Percentiles rank a stretch among this genome's conserved stretches.
Evolutionary conservation across 306 rosid genomes (phyloP).

Genomic region (Quercus glauca): DNA sequence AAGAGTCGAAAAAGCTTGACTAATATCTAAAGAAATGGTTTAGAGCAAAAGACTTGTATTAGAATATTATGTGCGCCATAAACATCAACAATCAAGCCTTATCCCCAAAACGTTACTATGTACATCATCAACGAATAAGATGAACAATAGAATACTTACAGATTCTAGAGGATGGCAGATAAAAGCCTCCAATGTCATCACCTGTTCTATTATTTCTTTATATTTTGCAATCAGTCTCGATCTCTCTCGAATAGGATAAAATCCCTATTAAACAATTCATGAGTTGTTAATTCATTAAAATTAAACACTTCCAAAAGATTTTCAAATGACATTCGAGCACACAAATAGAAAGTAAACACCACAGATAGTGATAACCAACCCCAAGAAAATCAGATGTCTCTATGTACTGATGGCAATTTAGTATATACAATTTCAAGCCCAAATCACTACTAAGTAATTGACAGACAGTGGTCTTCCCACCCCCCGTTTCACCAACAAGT

Average conservation of each 20-base stretch:
- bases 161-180: conserved; percentile 29
- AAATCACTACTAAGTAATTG: conserved; percentile 68
- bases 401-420: conserved; percentile 92
- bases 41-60: conserved; percentile 20
- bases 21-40: conserved; percentile 68
- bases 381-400: conserved; percentile 98
- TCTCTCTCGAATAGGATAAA: conserved; percentile 81
- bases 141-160: conserved; percentile 40
- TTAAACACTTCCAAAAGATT: not conserved
- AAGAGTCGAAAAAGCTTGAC: conserved; percentile 57
- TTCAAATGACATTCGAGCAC: not conserved
- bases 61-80: not conserved
- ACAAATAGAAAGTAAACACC: not conserved
- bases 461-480: conserved; percentile 97
- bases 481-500: conserved; percentile 97
- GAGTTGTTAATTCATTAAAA: conserved; percentile 7
- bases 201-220: conserved; percentile 45
- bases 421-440: conserved; percentile 63
- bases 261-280: conserved; percentile 51
- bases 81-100: not conserved
- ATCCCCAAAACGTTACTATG: not conserved
- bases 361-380: conserved; percentile 47
- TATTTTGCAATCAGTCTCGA: conserved; percentile 51
- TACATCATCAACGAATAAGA: conserved; percentile 1
- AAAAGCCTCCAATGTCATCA: conserved; percentile 45